These are phyloP conservation scores for Biscutella laevigata DNA, from an alignment of 441 rosid genomes.

Conservation along the genomic window DNA sequence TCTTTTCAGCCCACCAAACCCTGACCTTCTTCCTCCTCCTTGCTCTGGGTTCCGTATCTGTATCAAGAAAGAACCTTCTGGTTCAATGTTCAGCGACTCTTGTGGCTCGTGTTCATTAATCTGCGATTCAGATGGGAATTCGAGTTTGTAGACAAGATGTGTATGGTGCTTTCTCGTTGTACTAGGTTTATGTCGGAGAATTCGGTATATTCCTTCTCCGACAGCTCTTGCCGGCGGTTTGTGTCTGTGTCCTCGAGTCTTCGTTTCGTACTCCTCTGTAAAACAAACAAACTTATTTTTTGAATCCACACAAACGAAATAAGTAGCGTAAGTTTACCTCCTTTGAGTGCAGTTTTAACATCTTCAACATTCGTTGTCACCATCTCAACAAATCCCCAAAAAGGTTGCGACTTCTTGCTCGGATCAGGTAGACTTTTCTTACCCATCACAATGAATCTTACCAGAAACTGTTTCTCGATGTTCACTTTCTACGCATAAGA, in stretches of 20 bases:
- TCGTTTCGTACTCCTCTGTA: constrained; percentile 59
- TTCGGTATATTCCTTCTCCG: constrained; percentile 58
- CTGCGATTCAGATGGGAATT: constrained; percentile 34
- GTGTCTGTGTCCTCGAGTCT: constrained; percentile 48
- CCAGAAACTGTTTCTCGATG: constrained; percentile 35
- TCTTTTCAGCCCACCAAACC: constrained; percentile 41
- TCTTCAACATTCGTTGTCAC: constrained; percentile 50
- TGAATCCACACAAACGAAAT: not conserved
- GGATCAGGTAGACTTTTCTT: constrained; percentile 62
- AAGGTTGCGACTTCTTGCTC: constrained; percentile 41
- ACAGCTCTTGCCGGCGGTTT: constrained; percentile 40
- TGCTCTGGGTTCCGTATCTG: constrained; percentile 64
- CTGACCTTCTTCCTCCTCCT: constrained; percentile 20
- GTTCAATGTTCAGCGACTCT: constrained; percentile 50
- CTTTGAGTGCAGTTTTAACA: constrained; percentile 44
- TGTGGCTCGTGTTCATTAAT: constrained; percentile 40
- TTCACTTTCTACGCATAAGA: constrained; percentile 33
- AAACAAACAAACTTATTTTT: not conserved
- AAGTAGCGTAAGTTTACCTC: constrained; percentile 26
- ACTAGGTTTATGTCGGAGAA: constrained; percentile 43
- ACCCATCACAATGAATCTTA: constrained; percentile 60
- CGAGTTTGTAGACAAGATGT: constrained; percentile 61
- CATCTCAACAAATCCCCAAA: constrained; percentile 71
- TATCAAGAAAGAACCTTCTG: constrained; percentile 54
- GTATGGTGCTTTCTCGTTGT: constrained; percentile 42